phyloP scores from a whole-genome alignment of 2,329 filamentous ascomycete genomes.

The Hymenoscyphus scutula region DNA sequence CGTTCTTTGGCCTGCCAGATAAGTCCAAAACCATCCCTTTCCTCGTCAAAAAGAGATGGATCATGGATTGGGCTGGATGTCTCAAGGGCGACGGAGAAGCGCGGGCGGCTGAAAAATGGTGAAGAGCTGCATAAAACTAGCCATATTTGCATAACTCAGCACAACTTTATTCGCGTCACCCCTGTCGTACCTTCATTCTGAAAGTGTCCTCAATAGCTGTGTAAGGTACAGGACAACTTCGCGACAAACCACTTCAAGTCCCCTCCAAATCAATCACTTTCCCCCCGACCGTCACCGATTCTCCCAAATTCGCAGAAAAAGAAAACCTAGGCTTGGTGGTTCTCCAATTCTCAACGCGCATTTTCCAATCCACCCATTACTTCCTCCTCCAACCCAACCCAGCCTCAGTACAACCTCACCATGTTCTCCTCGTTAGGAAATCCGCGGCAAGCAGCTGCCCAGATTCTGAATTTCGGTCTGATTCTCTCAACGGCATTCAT shows the following conservation, averaged over 20 bases:
- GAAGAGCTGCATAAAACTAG: too few relatives aligned
- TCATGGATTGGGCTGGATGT: too few relatives aligned
- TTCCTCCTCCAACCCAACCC: background rate
- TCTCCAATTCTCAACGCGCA: slow-evolving; percentile 1
- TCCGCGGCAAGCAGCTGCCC: slow-evolving; percentile 63
- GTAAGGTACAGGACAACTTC: slow-evolving; percentile 16
- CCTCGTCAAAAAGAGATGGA: too few relatives aligned
- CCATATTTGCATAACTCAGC: slow-evolving; percentile 1
- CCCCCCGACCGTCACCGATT: slow-evolving; percentile 1
- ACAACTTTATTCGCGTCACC: slow-evolving; percentile 14
- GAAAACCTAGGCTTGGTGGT: background rate
- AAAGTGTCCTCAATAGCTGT: slow-evolving; percentile 28
- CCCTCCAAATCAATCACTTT: slow-evolving; percentile 6
- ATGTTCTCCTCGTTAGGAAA: slow-evolving; percentile 60
- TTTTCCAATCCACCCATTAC: background rate
- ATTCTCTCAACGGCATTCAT: slow-evolving; percentile 73
- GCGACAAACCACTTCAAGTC: slow-evolving; percentile 19
- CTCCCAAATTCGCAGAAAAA: background rate
- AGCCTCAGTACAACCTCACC: background rate
- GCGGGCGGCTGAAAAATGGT: too few relatives aligned
- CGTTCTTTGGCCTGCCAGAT: too few relatives aligned
- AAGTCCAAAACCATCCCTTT: too few relatives aligned
- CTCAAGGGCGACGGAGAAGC: too few relatives aligned
- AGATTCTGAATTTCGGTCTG: slow-evolving; percentile 70
- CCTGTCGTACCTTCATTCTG: background rate